Evolutionary conservation across 2,329 filamentous ascomycete species (phyloP).

Genomic region (Cladosporium sp.): DNA sequence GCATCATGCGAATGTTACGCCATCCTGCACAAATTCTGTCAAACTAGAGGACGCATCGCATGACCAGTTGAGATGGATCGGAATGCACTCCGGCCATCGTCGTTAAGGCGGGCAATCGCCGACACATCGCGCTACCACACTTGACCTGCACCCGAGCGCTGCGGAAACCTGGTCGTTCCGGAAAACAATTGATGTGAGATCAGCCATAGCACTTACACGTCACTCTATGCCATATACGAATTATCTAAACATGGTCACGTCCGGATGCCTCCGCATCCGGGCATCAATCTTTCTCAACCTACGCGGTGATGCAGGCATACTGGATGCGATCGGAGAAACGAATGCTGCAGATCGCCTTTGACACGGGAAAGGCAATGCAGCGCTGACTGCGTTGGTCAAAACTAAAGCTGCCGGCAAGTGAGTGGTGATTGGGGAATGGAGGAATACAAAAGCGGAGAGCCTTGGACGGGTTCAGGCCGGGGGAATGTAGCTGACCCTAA

Average conservation of each 20-base stretch:
- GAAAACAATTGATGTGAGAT: background rate
- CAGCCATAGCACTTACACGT: background rate
- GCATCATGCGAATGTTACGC: background rate
- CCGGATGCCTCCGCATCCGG: background rate
- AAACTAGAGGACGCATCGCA: background rate
- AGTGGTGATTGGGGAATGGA: too few species aligned
- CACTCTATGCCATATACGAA: background rate
- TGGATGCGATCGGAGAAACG: background rate
- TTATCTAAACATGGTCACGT: background rate
- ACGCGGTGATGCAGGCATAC: background rate
- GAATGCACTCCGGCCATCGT: background rate
- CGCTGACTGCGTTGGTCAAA: background rate
- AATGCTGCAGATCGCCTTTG: background rate
- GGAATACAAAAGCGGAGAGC: background rate
- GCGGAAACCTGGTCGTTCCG: background rate
- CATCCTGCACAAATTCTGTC: background rate
- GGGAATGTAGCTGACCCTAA: background rate
- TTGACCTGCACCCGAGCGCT: background rate
- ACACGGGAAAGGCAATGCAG: background rate
- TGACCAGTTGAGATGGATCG: background rate
- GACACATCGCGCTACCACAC: background rate
- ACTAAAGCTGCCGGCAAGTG: background rate
- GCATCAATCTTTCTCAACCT: background rate
- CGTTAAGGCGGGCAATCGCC: background rate
- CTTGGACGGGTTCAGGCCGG: background rate